phyloP scores from a whole-genome alignment of 108 stramenopile species.

The Parietichytrium sp. region DNA sequence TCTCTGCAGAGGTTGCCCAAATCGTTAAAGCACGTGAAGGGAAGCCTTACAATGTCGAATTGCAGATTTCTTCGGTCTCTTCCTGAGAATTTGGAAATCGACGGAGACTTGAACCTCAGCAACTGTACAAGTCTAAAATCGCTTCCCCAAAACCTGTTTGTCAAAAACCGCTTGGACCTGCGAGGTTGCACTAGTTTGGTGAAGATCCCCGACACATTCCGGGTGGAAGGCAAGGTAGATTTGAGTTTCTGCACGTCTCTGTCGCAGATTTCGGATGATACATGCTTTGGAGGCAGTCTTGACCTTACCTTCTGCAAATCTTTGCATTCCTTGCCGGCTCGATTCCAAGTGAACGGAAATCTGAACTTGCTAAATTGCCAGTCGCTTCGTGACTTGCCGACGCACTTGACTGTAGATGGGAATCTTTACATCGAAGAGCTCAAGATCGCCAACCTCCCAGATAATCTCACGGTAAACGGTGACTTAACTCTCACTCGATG shows the following conservation, averaged over 20 bases:
- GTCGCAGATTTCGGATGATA: background rate
- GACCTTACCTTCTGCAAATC: too few relatives aligned
- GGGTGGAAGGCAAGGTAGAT: background rate
- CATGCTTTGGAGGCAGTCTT: too few relatives aligned
- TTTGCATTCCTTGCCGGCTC: too few relatives aligned
- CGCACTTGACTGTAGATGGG: background rate
- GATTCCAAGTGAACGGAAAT: slow-evolving; percentile 1
- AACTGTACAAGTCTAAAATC: background rate
- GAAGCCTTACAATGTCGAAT: background rate
- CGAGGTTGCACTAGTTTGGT: background rate
- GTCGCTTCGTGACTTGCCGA: background rate
- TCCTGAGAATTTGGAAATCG: background rate
- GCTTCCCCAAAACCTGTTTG: background rate
- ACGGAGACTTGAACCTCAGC: background rate
- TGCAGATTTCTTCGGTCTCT: background rate
- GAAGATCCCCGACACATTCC: background rate
- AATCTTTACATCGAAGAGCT: background rate
- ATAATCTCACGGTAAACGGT: slow-evolving; percentile 10
- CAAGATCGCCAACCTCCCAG: background rate
- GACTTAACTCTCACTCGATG: background rate
- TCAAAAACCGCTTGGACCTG: background rate
- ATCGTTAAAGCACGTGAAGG: background rate
- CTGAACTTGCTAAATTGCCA: background rate
- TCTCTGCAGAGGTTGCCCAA: background rate
- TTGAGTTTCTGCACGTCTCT: background rate